Base-by-base conservation (phyloP, 1,284 basidiomycete genomes). In the Tilletia horrida region DNA sequence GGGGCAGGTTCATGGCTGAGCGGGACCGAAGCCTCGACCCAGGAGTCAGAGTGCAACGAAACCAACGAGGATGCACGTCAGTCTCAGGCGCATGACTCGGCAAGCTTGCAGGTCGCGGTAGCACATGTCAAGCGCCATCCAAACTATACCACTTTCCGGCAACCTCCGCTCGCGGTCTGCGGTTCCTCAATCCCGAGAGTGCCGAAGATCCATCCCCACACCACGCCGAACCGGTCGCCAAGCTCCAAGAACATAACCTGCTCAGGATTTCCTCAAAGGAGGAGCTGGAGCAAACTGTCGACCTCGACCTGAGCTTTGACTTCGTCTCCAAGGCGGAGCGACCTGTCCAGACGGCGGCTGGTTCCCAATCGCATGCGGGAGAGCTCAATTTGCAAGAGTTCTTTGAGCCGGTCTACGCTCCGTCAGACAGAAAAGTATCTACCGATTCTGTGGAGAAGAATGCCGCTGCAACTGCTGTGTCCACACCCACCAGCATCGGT, bases 231-330 rank as follows among this genome's bases (percentile, higher is more conserved):
- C 55, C 55, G 29, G 55, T 59, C 4, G 55, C 55, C 29, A 59
- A 59, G 27, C 55, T 59, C 35, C 55, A 59, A 35, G 55, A 59
- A 21, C 55, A 59, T 14, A 59, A 59, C 16, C 16, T 59, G 29
- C 55, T 59, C 4, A 25, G 55, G 31, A 59, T 59, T 25, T 31
- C 13, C 27, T 59, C 55, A 8, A 59, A 59, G 21, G 55, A 59
- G 21, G 55, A 59, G 29, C 55, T 59, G 13, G 55, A 59, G 27
- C 29, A 31, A 27, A 59, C 35, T 21, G 61, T 62, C 6, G 61
- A 62, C 61, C 29, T 62, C 9, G 61, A 62, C 16, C 61, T 62
- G 23, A 62, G 61, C 40, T 62, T 62, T 25, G 61, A 62, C 43
- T 62, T 43, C 25, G 16, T 62, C 14, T 44, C 42, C 6, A 62